Percentiles rank a stretch among this genome's conserved stretches.
Evolutionary conservation across 2,329 filamentous ascomycete species (phyloP).

Genomic region (Thielaviopsis euricoi): DNA sequence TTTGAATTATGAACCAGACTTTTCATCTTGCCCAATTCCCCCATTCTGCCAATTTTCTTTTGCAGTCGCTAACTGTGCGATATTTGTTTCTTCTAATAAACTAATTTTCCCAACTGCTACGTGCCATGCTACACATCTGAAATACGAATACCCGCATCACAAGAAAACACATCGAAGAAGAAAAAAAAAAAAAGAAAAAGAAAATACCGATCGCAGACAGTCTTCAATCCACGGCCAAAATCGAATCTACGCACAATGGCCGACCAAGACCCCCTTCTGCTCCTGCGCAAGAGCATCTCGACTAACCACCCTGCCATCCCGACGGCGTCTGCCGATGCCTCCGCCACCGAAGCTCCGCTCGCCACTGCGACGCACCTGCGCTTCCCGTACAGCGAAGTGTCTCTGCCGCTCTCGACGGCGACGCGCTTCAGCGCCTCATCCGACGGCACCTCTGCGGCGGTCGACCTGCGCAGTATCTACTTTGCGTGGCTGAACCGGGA

Average conservation of each 20-base stretch:
- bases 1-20: neutral
- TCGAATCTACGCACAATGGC: constrained; percentile 18
- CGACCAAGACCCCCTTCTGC: constrained; percentile 61
- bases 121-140: neutral
- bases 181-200: neutral
- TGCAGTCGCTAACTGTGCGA: neutral
- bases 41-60: neutral
- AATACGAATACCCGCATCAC: neutral
- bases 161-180: too few relatives aligned
- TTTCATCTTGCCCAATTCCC: neutral
- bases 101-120: neutral
- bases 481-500: constrained; percentile 94
- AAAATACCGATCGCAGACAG: neutral
- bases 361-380: constrained; percentile 63
- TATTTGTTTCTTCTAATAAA: neutral
- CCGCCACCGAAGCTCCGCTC: constrained; percentile 45
- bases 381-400: constrained; percentile 46
- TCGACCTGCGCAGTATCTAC: constrained; percentile 87
- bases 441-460: constrained; percentile 27
- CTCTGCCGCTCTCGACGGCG: constrained; percentile 51
- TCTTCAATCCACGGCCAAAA: neutral
- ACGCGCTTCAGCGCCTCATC: constrained; percentile 73
- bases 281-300: constrained; percentile 70
- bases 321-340: constrained; percentile 50
- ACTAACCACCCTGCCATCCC: constrained; percentile 53